These are phyloP conservation scores for Podosphaera leucotricha DNA, from an alignment of 2,329 filamentous ascomycete genomes.

Conservation along the genomic window DNA sequence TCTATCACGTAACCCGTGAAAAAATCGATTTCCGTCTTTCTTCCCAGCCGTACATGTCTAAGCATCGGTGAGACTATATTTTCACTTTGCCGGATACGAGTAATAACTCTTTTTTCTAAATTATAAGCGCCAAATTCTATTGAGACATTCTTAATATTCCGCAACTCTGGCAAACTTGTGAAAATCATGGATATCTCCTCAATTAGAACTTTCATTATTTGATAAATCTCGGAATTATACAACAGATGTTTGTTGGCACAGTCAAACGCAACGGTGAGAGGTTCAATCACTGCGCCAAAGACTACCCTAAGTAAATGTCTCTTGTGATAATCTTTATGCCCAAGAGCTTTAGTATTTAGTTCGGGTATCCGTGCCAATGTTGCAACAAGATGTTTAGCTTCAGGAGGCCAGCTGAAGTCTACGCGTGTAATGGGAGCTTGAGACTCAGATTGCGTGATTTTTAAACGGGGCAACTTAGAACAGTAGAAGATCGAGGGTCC, in stretches of 20 bases:
- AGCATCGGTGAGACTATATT: constrained; percentile 36
- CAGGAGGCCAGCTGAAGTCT: constrained; percentile 19
- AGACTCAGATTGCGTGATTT: neutral
- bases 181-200: constrained; percentile 54
- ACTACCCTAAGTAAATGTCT: constrained; percentile 60
- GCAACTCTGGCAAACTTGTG: constrained; percentile 47
- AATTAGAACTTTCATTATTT: constrained; percentile 46
- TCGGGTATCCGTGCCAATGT: constrained; percentile 37
- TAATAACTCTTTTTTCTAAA: constrained; percentile 33
- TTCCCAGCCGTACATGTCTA: constrained; percentile 34
- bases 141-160: constrained; percentile 27
- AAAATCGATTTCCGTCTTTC: constrained; percentile 54
- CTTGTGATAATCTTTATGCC: constrained; percentile 37
- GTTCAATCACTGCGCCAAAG: constrained; percentile 54
- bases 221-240: constrained; percentile 38
- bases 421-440: constrained; percentile 6
- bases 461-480: constrained; percentile 10
- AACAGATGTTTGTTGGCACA: constrained; percentile 49
- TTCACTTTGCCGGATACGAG: constrained; percentile 28
- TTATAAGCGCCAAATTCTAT: constrained; percentile 35
- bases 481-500: constrained; percentile 17
- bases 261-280: constrained; percentile 59
- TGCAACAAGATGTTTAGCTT: constrained; percentile 33
- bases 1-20: constrained; percentile 72
- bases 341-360: constrained; percentile 34